Percentiles rank a stretch among this genome's conserved stretches.
phyloP scores from a whole-genome alignment of 805 yeast species.

The Clavispora fructus region DNA sequence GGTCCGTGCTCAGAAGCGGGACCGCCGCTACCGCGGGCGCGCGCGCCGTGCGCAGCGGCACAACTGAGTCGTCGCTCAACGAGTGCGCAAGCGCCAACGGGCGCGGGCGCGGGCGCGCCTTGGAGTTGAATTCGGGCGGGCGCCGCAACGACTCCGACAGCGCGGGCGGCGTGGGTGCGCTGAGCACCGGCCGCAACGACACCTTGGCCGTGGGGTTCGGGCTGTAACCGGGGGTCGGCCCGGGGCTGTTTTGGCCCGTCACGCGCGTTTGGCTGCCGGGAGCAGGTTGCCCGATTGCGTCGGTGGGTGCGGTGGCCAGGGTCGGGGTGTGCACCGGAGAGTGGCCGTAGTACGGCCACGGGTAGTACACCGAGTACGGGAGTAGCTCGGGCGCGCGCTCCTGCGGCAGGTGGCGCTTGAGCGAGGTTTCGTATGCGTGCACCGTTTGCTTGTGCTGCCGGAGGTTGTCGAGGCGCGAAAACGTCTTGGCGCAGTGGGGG shows the following conservation, averaged over 20 bases:
- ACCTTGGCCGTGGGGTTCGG: background rate
- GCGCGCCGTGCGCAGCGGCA: background rate
- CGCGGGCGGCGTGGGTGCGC: background rate
- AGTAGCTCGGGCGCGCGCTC: background rate
- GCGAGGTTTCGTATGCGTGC: slow-evolving; percentile 37
- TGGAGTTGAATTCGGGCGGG: slow-evolving; percentile 29
- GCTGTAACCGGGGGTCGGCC: no score
- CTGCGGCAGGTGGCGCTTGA: slow-evolving; percentile 2
- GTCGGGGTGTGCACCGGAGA: background rate
- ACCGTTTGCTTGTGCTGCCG: slow-evolving; percentile 86
- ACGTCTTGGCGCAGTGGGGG: slow-evolving; percentile 71
- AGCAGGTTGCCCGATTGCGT: no score
- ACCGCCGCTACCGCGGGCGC: slow-evolving; percentile 17
- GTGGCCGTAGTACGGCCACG: background rate
- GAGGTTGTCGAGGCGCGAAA: slow-evolving; percentile 80
- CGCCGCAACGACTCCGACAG: slow-evolving; percentile 6
- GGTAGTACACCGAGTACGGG: slow-evolving; percentile 1
- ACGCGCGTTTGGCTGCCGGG: no score
- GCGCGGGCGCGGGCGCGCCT: slow-evolving; percentile 37
- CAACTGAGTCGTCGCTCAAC: slow-evolving; percentile 15
- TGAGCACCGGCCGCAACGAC: background rate
- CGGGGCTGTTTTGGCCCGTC: no score
- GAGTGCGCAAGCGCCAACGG: slow-evolving; percentile 35
- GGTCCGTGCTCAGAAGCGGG: slow-evolving; percentile 4
- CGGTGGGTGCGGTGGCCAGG: no score